A percentile compares a stretch with the other conserved stretches of the same genome.
These are phyloP conservation scores for Trichothecium sympodiale DNA, from an alignment of 2,329 filamentous ascomycete genomes.

Conservation along the genomic window DNA sequence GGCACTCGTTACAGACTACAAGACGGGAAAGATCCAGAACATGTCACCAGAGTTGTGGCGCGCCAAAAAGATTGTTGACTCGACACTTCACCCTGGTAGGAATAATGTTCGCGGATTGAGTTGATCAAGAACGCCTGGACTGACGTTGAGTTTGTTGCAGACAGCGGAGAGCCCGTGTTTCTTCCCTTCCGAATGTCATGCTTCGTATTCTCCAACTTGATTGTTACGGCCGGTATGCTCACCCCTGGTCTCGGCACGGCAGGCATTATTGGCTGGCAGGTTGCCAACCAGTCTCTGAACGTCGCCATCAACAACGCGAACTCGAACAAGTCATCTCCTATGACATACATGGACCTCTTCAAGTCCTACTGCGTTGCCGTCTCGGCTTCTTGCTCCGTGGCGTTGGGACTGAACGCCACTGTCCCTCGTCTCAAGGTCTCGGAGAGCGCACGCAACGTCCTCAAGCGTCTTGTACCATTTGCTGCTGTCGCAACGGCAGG, in stretches of 20 bases:
- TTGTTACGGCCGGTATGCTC: constrained; percentile 95
- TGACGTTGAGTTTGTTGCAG: constrained; percentile 31
- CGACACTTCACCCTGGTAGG: constrained; percentile 87
- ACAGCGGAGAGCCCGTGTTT: constrained; percentile 85
- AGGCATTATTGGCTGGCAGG: constrained; percentile 88
- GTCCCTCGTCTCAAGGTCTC: constrained; percentile 78
- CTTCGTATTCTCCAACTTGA: constrained; percentile 85
- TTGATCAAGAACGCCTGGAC: not conserved
- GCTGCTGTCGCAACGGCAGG: constrained; percentile 88
- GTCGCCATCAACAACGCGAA: constrained; percentile 97
- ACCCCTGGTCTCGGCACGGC: constrained; percentile 73
- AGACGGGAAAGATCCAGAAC: constrained; percentile 62
- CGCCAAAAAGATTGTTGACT: constrained; percentile 95
- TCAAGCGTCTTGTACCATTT: constrained; percentile 86
- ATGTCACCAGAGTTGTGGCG: constrained; percentile 91
- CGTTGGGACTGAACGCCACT: constrained; percentile 79
- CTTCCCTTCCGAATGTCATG: constrained; percentile 96
- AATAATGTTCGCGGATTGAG: not conserved
- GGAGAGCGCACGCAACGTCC: constrained; percentile 62
- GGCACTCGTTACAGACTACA: constrained; percentile 70
- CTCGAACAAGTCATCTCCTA: constrained; percentile 90
- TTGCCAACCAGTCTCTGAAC: constrained; percentile 94
- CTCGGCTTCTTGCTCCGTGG: constrained; percentile 85
- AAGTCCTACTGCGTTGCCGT: constrained; percentile 91
- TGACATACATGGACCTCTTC: constrained; percentile 68